Evolutionary conservation across 2,329 filamentous ascomycete genomes (phyloP).

Genomic region (Fusarium papillatum): DNA sequence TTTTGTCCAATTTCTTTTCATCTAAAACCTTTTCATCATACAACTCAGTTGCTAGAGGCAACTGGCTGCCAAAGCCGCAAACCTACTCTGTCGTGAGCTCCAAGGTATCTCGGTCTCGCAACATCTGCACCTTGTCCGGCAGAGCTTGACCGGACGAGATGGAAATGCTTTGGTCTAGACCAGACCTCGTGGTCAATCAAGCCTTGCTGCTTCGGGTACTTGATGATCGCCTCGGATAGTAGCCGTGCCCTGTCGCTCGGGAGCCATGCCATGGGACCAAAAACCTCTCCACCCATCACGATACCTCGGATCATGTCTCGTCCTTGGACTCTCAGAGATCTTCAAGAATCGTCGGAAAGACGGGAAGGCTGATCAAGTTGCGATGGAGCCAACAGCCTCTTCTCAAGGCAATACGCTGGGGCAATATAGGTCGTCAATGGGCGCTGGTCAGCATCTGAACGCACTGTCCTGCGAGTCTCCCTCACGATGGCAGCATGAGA

Average conservation of each 20-base stretch:
- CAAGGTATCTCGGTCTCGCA: neutral
- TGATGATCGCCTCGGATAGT: constrained; percentile 27
- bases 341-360: neutral
- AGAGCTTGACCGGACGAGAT: constrained; percentile 10
- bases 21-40: neutral
- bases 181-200: constrained; percentile 16
- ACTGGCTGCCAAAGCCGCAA: neutral
- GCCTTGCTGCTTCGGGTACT: neutral
- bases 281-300: constrained; percentile 2
- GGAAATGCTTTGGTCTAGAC: constrained; percentile 26
- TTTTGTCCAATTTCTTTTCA: neutral
- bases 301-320: neutral
- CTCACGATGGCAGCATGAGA: constrained; percentile 23
- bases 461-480: constrained; percentile 14
- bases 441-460: neutral
- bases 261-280: constrained; percentile 23
- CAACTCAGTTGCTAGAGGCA: neutral
- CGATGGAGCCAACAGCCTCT: neutral
- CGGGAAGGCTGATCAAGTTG: neutral
- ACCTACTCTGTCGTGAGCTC: neutral
- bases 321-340: neutral
- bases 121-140: neutral
- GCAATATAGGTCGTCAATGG: constrained; percentile 8
- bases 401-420: neutral
- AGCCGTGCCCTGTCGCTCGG: constrained; percentile 31